Percentiles rank a stretch among this genome's conserved stretches.
phyloP scores from a whole-genome alignment of 140 eudicot species.

The Ambrosia hybrid region DNA sequence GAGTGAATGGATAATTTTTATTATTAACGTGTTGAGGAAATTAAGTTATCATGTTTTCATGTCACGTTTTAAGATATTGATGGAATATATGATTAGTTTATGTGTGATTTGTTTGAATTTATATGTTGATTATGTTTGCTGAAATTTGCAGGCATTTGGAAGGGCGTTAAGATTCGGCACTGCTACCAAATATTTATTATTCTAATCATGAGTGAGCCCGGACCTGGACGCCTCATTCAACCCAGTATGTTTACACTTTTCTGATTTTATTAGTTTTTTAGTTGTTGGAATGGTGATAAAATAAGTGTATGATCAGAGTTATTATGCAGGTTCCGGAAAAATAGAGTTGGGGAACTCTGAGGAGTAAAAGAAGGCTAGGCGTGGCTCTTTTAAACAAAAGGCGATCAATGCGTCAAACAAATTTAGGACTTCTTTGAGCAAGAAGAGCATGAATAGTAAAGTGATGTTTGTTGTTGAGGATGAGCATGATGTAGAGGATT shows the following conservation, averaged over 20 bases:
- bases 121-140: neutral
- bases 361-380: constrained; percentile 84
- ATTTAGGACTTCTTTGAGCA: constrained; percentile 69
- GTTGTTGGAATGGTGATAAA: constrained; percentile 8
- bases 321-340: constrained; percentile 67
- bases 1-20: no score
- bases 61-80: no score
- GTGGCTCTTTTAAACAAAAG: constrained; percentile 65
- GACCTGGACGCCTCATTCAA: constrained; percentile 57
- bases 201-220: constrained; percentile 72
- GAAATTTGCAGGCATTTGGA: constrained; percentile 54
- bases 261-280: constrained; percentile 9
- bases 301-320: constrained; percentile 12
- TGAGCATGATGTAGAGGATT: constrained; percentile 95
- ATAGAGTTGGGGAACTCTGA: constrained; percentile 56
- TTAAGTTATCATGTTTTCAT: no score
- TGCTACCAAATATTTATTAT: constrained; percentile 45
- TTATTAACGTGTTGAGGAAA: no score
- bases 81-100: no score
- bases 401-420: constrained; percentile 79
- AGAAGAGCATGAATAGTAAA: constrained; percentile 69
- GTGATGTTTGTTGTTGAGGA: constrained; percentile 91
- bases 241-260: constrained; percentile 33
- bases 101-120: constrained; percentile 14
- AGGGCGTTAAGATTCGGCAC: constrained; percentile 57